Conservation (phyloP, 352 stramenopile species). For the Phytophthora cajani region DNA sequence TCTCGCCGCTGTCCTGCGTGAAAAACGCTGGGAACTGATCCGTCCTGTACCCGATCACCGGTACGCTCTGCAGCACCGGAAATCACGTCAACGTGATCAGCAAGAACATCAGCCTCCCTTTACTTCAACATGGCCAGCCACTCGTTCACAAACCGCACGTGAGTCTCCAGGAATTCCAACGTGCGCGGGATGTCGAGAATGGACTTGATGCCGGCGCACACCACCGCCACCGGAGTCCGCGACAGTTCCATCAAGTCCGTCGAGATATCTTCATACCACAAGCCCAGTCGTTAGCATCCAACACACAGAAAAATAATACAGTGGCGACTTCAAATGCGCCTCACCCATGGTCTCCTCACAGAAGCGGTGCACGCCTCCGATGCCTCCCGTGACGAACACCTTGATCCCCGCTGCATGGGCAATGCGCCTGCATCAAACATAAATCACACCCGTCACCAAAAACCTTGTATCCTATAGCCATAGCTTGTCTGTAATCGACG, state of each 20-base stretch:
- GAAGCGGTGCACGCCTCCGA: constrained; percentile 97
- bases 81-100: constrained; percentile 4
- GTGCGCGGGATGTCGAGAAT: constrained; percentile 98
- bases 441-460: background rate
- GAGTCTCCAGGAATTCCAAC: constrained; percentile 97
- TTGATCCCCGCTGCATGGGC: constrained; percentile 94
- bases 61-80: constrained; percentile 83
- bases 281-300: background rate
- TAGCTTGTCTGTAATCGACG: constrained; percentile 1
- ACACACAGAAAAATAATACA: background rate
- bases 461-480: background rate
- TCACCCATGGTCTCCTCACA: constrained; percentile 92
- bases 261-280: constrained; percentile 85
- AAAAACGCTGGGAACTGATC: constrained; percentile 99
- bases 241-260: constrained; percentile 97
- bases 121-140: background rate
- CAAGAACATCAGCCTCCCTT: background rate
- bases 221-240: constrained; percentile 95
- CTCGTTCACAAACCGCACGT: constrained; percentile 41
- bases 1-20: constrained; percentile 91
- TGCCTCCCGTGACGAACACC: constrained; percentile 98
- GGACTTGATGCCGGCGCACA: constrained; percentile 98
- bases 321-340: background rate
- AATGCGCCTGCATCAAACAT: constrained; percentile 66
- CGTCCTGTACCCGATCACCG: constrained; percentile 91